Percentiles rank a stretch among this genome's conserved stretches.
phyloP scores from a whole-genome alignment of 768 basidiomycete species.

The Cystofilobasidium macerans region DNA sequence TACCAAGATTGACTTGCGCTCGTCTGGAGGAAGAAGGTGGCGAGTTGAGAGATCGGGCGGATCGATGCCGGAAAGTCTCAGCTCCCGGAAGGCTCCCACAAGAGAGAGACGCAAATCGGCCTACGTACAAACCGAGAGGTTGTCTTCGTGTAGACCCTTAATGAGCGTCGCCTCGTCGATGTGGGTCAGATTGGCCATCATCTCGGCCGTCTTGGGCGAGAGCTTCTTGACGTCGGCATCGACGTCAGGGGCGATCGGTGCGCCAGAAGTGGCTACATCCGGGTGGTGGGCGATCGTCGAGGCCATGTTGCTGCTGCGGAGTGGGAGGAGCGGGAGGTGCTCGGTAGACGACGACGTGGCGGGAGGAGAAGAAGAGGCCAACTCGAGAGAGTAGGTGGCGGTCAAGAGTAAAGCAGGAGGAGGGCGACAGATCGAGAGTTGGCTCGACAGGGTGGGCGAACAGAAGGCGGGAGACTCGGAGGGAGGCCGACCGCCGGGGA shows the following conservation, averaged over 20 bases:
- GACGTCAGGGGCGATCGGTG: background rate
- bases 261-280: background rate
- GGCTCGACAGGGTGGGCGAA: too few species aligned
- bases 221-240: background rate
- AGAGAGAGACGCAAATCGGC: too few species aligned
- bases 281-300: background rate
- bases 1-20: slow-evolving; percentile 14
- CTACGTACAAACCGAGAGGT: slow-evolving; percentile 5
- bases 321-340: background rate
- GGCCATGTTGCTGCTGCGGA: background rate
- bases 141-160: background rate
- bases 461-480: too few species aligned
- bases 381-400: too few species aligned
- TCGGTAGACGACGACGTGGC: too few species aligned
- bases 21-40: background rate
- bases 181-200: background rate
- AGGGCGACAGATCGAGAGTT: too few species aligned
- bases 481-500: too few species aligned
- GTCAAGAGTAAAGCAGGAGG: too few species aligned
- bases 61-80: too few species aligned
- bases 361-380: background rate
- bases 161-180: slow-evolving; percentile 11
- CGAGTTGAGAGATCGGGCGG: background rate
- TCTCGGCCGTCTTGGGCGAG: background rate
- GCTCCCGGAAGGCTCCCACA: background rate